phyloP scores from a whole-genome alignment of 148 eudicot genomes.

The Rhododendron simsii region DNA sequence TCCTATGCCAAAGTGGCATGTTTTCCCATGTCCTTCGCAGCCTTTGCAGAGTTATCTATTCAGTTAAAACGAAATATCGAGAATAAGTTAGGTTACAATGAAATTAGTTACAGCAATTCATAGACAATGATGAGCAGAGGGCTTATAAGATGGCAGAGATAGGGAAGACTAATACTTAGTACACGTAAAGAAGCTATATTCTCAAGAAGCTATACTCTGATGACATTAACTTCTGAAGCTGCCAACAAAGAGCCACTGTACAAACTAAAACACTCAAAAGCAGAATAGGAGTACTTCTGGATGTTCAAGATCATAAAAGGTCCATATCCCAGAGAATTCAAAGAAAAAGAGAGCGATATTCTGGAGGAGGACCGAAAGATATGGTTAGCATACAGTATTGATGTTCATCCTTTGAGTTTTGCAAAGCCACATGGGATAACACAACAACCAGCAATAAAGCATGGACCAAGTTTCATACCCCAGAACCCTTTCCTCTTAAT shows the following conservation, averaged over 20 bases:
- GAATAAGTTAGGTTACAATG: not conserved
- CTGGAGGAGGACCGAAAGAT: not conserved
- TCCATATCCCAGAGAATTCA: not conserved
- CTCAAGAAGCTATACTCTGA: not conserved
- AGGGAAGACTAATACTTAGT: no score
- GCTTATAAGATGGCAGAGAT: not conserved
- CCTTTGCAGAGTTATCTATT: conserved; percentile 40
- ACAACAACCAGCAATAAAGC: not conserved
- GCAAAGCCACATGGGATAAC: not conserved
- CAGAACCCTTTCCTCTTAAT: not conserved
- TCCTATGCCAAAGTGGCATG: conserved; percentile 53
- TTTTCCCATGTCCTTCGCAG: conserved; percentile 44
- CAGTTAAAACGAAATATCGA: not conserved
- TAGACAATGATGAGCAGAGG: no score
- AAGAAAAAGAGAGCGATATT: not conserved
- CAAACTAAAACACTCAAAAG: not conserved
- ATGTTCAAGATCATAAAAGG: not conserved
- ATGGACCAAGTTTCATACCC: not conserved
- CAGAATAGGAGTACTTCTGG: no score
- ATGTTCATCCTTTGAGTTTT: no score
- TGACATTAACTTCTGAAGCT: conserved; percentile 5
- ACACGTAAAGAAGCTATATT: not conserved
- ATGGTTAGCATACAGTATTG: not conserved
- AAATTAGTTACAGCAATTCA: not conserved
- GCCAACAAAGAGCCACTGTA: conserved; percentile 23